Evolutionary conservation across 2,329 filamentous ascomycete genomes (phyloP), one percentile per base, ranked within the genome.

Genomic region (Nothopassalora personata): DNA sequence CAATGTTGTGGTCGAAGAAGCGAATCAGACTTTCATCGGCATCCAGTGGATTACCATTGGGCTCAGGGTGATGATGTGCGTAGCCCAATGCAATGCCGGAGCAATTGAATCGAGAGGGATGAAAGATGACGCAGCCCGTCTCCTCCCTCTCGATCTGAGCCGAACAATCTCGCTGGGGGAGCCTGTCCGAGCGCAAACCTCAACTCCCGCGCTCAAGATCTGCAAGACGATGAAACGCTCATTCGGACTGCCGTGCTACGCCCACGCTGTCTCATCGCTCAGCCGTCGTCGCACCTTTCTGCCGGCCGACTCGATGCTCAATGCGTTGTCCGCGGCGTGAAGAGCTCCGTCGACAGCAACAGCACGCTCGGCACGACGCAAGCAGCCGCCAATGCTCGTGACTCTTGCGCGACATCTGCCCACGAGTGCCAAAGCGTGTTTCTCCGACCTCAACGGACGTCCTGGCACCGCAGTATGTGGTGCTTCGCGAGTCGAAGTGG

Each of bases 391-490:
- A 31, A 57, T 39, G 51, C 58, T 59, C 45, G 49, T 59, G 31
- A 53, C 49, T 48, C 56, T 36, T 11, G 46, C n/a, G 27, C 56
- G 58, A 15, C 51, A 30, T 39, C 30, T 53, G 31, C 49, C 51
- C 30, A 63, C 43, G 10, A 64, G 27, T 4, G 56, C 58, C 23
- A 59, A 39, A 4, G 62, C 58, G 43, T 63, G 60, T 33, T 61
- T 61, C 43, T 63, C 60, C 13, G 57, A 59, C 49, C 54, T 60
- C 55, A 60, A 36, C 7, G 62, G 56, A 33, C 53, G 60, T 3
- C 50, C 55, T 36, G 46, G 46, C 36, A 39, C 5, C 1, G 10
- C 36, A n/a, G 46, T 30, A 9, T 48, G 10, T 10, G 46, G 1
- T 27, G 18, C 11, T 15, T 49, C 46, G 46, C 28, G 19, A 2